Evolutionary conservation across 2,329 filamentous ascomycete genomes (phyloP).

Genomic region (Dothideomycetes sp.): DNA sequence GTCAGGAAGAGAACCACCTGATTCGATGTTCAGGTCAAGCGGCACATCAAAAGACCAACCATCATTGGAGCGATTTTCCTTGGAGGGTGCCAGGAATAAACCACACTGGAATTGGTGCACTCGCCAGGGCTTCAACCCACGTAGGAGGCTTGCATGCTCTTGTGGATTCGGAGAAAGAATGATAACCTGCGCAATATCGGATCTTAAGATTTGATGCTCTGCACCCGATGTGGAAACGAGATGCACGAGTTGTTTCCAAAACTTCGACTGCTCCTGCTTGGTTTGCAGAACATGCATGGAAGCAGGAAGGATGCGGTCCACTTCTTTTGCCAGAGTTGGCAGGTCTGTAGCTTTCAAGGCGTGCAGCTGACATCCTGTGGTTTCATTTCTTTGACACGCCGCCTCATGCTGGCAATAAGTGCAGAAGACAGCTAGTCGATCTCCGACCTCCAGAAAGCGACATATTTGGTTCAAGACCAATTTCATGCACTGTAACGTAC

Average conservation of each 20-base stretch:
- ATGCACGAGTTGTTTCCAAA: not conserved
- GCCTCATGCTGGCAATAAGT: slow-evolving; percentile 1
- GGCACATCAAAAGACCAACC: not conserved
- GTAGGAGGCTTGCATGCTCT: slow-evolving; percentile 3
- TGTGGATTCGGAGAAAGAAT: slow-evolving; percentile 11
- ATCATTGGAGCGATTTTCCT: not conserved
- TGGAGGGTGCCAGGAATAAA: slow-evolving; percentile 2
- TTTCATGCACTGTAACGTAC: not conserved
- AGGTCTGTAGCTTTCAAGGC: slow-evolving; percentile 3
- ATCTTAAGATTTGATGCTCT: not conserved
- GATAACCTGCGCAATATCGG: slow-evolving; percentile 7
- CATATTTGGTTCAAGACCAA: slow-evolving; percentile 2
- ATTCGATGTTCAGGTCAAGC: not conserved
- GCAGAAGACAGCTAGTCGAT: slow-evolving; percentile 5
- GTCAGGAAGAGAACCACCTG: not conserved
- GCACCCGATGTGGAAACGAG: not conserved
- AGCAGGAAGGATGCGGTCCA: not conserved
- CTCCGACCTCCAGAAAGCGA: slow-evolving; percentile 2
- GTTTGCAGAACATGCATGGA: too few species aligned
- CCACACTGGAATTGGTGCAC: slow-evolving; percentile 4
- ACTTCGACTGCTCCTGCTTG: not conserved
- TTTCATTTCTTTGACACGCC: slow-evolving; percentile 1
- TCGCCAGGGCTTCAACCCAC: slow-evolving; percentile 6
- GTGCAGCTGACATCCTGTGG: slow-evolving; percentile 5
- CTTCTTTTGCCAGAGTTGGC: not conserved